These are phyloP conservation scores for Paecilomyces dactylethromorphus DNA, from an alignment of 2,329 filamentous ascomycete genomes.

Conservation along the genomic window DNA sequence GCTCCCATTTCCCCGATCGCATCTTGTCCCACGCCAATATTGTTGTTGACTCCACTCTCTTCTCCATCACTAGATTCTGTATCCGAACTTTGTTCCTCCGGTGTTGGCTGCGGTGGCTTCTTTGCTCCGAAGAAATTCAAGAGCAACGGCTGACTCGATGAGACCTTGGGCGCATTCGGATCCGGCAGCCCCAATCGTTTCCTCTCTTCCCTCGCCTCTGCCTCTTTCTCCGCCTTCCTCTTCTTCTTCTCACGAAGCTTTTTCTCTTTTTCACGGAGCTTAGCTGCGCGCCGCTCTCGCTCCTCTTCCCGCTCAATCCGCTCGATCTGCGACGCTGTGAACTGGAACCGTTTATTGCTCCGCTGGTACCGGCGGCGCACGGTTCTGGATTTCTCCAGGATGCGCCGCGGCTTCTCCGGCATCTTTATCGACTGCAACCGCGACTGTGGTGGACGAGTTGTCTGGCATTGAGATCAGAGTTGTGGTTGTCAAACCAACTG, in stretches of 20 bases:
- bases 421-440: conserved; percentile 13
- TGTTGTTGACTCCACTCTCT: conserved; percentile 2
- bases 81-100: background rate
- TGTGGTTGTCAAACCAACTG: background rate
- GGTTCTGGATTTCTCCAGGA: conserved; percentile 32
- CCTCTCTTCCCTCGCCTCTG: conserved; percentile 26
- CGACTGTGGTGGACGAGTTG: background rate
- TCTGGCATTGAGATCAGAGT: background rate
- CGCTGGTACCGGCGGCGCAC: conserved; percentile 33
- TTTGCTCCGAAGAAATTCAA: conserved; percentile 22
- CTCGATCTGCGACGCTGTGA: conserved; percentile 27
- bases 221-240: conserved; percentile 27
- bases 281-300: conserved; percentile 33
- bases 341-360: conserved; percentile 29
- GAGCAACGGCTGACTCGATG: conserved; percentile 29
- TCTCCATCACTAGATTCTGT: background rate
- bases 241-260: conserved; percentile 27
- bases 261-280: conserved; percentile 28
- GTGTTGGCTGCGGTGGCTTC: background rate
- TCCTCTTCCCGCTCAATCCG: conserved; percentile 37
- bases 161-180: conserved; percentile 21
- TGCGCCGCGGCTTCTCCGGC: conserved; percentile 22
- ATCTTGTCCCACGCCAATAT: background rate
- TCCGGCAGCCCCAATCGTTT: conserved; percentile 24
- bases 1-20: background rate